Conservation (phyloP, 2,329 filamentous ascomycete genomes). For the Didymella keratinophila region DNA sequence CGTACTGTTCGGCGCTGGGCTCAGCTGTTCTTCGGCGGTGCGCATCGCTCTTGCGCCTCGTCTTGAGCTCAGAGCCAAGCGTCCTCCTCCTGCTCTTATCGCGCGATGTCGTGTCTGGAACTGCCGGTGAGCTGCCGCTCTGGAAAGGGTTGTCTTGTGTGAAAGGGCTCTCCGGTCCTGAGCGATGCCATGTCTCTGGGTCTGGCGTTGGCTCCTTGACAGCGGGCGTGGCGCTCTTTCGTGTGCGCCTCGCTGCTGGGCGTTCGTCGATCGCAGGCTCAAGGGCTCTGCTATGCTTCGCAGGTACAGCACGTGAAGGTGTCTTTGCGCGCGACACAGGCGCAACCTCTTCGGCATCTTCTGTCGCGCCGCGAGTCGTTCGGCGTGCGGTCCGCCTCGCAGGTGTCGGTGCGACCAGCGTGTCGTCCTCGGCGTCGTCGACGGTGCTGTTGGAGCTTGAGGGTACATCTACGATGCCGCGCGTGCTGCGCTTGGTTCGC, state of each 20-base stretch:
- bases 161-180: conserved; percentile 71
- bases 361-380: conserved; percentile 55
- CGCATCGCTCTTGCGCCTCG: conserved; percentile 54
- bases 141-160: conserved; percentile 94
- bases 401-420: conserved; percentile 55
- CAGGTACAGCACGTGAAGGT: conserved; percentile 50
- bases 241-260: conserved; percentile 48
- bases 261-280: conserved; percentile 48
- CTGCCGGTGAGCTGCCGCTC: conserved; percentile 75
- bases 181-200: conserved; percentile 59
- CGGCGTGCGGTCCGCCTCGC: conserved; percentile 42
- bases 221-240: conserved; percentile 49
- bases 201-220: conserved; percentile 56
- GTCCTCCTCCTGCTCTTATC: conserved; percentile 61
- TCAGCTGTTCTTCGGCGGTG: conserved; percentile 55
- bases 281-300: conserved; percentile 53
- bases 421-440: conserved; percentile 63
- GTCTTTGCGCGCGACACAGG: conserved; percentile 40
- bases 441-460: conserved; percentile 70
- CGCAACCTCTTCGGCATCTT: conserved; percentile 31
- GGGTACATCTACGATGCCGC: conserved; percentile 76
- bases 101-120: conserved; percentile 47
- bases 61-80: conserved; percentile 51
- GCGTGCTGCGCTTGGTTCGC: conserved; percentile 83
- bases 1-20: conserved; percentile 54